Conservation (phyloP, 495 filamentous ascomycete species). For the Aspergillus indologenus region DNA sequence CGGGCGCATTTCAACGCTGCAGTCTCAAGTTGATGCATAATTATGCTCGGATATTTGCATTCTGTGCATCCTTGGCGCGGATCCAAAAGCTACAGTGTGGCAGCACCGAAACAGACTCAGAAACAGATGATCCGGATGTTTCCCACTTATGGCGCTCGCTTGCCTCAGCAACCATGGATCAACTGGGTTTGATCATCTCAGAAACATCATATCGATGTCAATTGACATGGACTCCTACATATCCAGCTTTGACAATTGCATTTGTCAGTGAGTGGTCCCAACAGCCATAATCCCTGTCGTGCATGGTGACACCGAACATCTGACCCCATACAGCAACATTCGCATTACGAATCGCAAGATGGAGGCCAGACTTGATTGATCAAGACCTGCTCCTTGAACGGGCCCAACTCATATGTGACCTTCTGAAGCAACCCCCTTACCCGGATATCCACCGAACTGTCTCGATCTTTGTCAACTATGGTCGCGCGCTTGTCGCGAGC, state of each 20-base stretch:
- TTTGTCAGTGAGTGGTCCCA: slow-evolving; percentile 39
- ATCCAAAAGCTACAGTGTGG: slow-evolving; percentile 39
- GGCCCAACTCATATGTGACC: slow-evolving; percentile 38
- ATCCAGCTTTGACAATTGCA: slow-evolving; percentile 40
- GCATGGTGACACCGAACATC: background rate
- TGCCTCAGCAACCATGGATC: slow-evolving; percentile 38
- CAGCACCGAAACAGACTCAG: slow-evolving; percentile 22
- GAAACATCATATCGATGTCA: slow-evolving; percentile 41
- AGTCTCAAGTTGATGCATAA: slow-evolving; percentile 40
- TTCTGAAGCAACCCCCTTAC: slow-evolving; percentile 41
- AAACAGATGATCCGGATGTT: slow-evolving; percentile 27
- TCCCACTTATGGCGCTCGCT: slow-evolving; percentile 38
- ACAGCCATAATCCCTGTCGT: background rate
- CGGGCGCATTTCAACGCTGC: slow-evolving; percentile 41
- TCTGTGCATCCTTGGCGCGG: slow-evolving; percentile 37
- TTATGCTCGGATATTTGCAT: slow-evolving; percentile 39
- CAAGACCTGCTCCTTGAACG: slow-evolving; percentile 34
- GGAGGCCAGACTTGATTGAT: slow-evolving; percentile 41
- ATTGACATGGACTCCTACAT: slow-evolving; percentile 40
- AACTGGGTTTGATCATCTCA: slow-evolving; percentile 34
- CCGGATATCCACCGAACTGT: slow-evolving; percentile 45
- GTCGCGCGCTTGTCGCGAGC: slow-evolving; percentile 36
- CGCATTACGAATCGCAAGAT: slow-evolving; percentile 39
- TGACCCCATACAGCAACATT: slow-evolving; percentile 33
- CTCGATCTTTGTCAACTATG: slow-evolving; percentile 44